Evolutionary conservation across 768 basidiomycete species (phyloP), one percentile per base, ranked within the genome.

Genomic region (Lyophyllum semitale): DNA sequence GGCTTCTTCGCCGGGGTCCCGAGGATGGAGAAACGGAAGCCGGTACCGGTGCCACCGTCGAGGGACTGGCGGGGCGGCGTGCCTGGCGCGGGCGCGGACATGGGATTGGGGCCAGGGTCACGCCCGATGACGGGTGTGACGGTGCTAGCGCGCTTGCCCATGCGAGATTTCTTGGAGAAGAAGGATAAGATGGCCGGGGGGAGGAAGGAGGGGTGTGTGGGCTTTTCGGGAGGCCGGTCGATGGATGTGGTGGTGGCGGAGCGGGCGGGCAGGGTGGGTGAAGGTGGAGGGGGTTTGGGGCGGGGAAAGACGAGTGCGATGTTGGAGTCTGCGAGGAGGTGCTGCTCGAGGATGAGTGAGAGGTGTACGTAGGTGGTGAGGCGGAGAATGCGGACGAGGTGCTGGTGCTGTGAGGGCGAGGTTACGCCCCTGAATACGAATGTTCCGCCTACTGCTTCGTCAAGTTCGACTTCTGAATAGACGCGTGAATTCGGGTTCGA

Each of bases 291-390:
- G n/a, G 68, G 50, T 53, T 67, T 63, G 22, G 67, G 67, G 54
- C 68, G 62, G 4, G 78, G 77, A 49, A 75, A 80, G 30, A 66
- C 71, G 30, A 88, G 67, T 7, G 68, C 65, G n/a, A 85, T 75
- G 46, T 77, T 68, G 0, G 78, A 83, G 65, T 84, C 75, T 4
- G 69, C 51, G 26, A 88, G 73, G 4, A 87, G 66, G 33, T 80
- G 76, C 62, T 87, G 84, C 61, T 88, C 87, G 15, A 88, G 79
- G 4, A 84, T 56, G 30, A 86, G 73, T 1, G 84, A 83, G 1
- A 86, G 74, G 60, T 84, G 81, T 8, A 76, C 64, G 63, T 83
- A 87, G 15, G 83, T 68, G 0, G 78, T 62, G 9, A 88, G 59
- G 15, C 80, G 77, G 15, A 90, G 80, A 17, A 81, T 69, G 41